Evolutionary conservation across 2,329 filamentous ascomycete genomes (phyloP).

Genomic region (Phoma sp.): DNA sequence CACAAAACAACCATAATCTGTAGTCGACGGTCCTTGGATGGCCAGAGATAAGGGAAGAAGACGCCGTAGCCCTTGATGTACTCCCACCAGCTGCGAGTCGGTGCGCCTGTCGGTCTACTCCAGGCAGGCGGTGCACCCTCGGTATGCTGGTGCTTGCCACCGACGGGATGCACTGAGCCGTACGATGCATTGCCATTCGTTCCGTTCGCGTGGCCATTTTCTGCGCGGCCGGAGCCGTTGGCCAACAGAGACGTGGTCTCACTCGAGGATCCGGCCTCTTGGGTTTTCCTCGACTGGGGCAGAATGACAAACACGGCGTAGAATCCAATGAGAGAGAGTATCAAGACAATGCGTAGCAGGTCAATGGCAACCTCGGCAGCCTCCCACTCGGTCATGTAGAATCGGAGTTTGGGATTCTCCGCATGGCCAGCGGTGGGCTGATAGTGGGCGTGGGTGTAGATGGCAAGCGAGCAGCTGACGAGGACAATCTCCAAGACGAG

Average conservation of each 20-base stretch:
- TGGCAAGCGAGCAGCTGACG: constrained; percentile 70
- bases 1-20: constrained; percentile 83
- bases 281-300: constrained; percentile 28
- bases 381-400: constrained; percentile 65
- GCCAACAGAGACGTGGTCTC: constrained; percentile 72
- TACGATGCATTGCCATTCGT: constrained; percentile 61
- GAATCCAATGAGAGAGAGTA: constrained; percentile 66
- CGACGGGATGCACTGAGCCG: constrained; percentile 55
- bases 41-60: constrained; percentile 98
- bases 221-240: constrained; percentile 45
- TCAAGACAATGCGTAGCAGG: constrained; percentile 71
- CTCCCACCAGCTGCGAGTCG: constrained; percentile 93
- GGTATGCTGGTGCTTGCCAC: constrained; percentile 55
- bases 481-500: constrained; percentile 77
- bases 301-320: constrained; percentile 64
- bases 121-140: constrained; percentile 77
- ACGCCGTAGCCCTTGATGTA: constrained; percentile 91
- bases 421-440: constrained; percentile 60
- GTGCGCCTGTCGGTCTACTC: constrained; percentile 85
- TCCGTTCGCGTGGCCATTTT: constrained; percentile 52
- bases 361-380: constrained; percentile 71
- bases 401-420: constrained; percentile 27
- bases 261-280: constrained; percentile 46
- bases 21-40: constrained; percentile 76
- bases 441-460: constrained; percentile 73